phyloP scores from a whole-genome alignment of 768 basidiomycete species.

The Collybia mongolica region DNA sequence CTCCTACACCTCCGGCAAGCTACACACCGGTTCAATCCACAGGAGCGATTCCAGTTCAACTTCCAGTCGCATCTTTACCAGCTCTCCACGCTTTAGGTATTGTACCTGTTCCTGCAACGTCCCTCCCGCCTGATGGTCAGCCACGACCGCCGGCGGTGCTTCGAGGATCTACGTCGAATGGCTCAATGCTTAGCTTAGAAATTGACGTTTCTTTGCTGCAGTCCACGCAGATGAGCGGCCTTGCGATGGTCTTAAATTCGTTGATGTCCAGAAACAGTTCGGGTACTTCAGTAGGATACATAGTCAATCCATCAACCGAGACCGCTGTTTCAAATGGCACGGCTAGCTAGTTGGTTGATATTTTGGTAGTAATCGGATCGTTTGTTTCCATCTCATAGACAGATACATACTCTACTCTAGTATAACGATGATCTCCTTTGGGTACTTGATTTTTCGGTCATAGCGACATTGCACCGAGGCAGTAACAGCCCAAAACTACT shows the following conservation, averaged over 20 bases:
- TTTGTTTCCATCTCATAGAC: no score
- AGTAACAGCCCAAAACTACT: no score
- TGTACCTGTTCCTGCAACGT: constrained; percentile 59
- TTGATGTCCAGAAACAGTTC: constrained; percentile 50
- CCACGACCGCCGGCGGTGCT: constrained; percentile 76
- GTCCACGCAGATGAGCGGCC: constrained; percentile 72
- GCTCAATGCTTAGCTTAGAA: constrained; percentile 71
- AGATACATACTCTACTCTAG: no score
- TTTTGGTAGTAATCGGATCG: no score
- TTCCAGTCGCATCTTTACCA: constrained; percentile 65
- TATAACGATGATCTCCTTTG: no score
- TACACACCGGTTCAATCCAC: constrained; percentile 35
- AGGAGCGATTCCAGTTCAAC: constrained; percentile 61
- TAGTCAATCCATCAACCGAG: background rate
- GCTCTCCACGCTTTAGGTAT: constrained; percentile 74
- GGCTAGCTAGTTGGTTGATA: background rate
- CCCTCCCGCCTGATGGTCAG: constrained; percentile 51
- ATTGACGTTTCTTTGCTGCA: constrained; percentile 77
- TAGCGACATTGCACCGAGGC: no score
- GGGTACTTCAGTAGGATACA: background rate
- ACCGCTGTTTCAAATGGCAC: background rate
- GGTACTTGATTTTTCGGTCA: no score
- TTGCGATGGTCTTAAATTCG: constrained; percentile 70
- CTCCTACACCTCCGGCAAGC: constrained; percentile 23
- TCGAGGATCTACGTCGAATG: constrained; percentile 68